These are phyloP conservation scores for Pseudisothecium myosuroides DNA, from an alignment of 225 moss, liverwort and hornwort genomes.

Conservation along the genomic window DNA sequence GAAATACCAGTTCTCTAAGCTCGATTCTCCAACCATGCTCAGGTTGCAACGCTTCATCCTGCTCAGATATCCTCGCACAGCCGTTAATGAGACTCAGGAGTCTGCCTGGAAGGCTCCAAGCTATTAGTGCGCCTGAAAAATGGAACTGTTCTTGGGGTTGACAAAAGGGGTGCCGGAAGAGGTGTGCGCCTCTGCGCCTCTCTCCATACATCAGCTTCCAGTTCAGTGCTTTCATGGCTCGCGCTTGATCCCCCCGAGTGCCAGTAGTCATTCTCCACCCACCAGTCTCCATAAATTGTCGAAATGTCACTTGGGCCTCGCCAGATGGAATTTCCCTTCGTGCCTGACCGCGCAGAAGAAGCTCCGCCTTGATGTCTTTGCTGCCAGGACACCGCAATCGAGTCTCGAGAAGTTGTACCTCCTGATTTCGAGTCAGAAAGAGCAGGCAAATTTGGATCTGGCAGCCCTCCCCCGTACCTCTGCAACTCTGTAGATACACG, in stretches of 20 bases:
- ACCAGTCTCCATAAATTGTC: constrained; percentile 95
- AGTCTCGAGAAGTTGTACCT: constrained; percentile 44
- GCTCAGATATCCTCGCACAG: constrained; percentile 2
- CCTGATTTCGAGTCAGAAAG: constrained; percentile 57
- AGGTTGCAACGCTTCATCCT: constrained; percentile 1
- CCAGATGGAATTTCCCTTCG: constrained; percentile 43
- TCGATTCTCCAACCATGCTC: constrained; percentile 14
- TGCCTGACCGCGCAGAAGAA: constrained; percentile 19
- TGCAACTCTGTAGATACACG: constrained; percentile 60
- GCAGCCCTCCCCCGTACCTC: constrained; percentile 63
- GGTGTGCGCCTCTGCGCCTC: constrained; percentile 6
- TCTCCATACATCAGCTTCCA: constrained; percentile 7
- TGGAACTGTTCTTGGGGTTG: constrained; percentile 13
- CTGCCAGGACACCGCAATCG: constrained; percentile 26
- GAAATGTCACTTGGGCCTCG: constrained; percentile 75
- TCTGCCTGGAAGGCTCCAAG: constrained; percentile 19
- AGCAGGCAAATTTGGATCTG: constrained; percentile 44
- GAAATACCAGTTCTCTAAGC: neutral
- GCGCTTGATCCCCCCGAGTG: constrained; percentile 15
- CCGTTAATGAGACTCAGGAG: neutral
- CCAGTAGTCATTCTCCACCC: constrained; percentile 64
- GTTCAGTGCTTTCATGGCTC: constrained; percentile 11
- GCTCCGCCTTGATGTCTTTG: constrained; percentile 31
- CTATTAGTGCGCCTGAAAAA: constrained; percentile 29
- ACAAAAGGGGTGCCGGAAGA: neutral